phyloP scores from a whole-genome alignment of 371 early-diverging fungal species.

The Rhizopus stolonifer region DNA sequence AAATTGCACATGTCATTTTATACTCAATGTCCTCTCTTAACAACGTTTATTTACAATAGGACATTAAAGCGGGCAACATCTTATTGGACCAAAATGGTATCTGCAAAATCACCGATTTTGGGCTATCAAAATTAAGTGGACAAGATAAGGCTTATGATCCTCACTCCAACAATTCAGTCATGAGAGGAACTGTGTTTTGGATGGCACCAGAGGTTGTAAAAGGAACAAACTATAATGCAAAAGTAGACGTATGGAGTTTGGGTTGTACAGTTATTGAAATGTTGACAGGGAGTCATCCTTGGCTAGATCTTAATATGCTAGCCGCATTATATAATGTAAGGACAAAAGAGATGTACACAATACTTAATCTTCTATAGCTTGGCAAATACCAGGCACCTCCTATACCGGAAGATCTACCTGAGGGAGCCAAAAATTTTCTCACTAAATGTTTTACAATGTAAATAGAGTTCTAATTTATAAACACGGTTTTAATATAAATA shows the following conservation, averaged over 20 bases:
- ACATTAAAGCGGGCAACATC: constrained; percentile 95
- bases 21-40: neutral
- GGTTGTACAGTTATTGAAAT: constrained; percentile 97
- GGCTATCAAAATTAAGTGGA: constrained; percentile 87
- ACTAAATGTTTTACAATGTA: constrained; percentile 72
- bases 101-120: constrained; percentile 99
- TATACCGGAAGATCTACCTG: constrained; percentile 69
- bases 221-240: constrained; percentile 77
- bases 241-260: constrained; percentile 79
- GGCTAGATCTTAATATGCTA: constrained; percentile 82
- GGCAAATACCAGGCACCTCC: constrained; percentile 82
- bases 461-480: constrained; percentile 16
- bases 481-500: constrained; percentile 2
- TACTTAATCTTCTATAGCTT: constrained; percentile 38
- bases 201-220: constrained; percentile 97
- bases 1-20: neutral
- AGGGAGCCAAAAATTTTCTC: constrained; percentile 74
- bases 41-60: constrained; percentile 38
- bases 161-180: constrained; percentile 45
- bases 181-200: constrained; percentile 73
- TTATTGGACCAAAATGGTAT: constrained; percentile 85
- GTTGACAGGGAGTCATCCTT: constrained; percentile 94
- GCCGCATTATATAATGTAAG: constrained; percentile 79
- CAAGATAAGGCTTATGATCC: constrained; percentile 53
- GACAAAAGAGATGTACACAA: constrained; percentile 1